Evolutionary conservation across 148 eudicot species (phyloP).

Genomic region (Rhododendron mucronatum): DNA sequence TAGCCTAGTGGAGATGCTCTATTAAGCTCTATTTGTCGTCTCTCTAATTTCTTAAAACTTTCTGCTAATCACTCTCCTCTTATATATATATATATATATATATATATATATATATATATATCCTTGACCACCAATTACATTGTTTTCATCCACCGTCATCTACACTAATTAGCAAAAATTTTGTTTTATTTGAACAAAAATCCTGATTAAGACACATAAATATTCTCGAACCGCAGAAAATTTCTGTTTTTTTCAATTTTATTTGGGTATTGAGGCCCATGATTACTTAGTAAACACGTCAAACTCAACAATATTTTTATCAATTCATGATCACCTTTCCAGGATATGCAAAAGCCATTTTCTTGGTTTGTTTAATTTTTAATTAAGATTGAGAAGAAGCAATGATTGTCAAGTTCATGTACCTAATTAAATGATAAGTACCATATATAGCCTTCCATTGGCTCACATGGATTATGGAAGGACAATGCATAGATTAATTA

Average conservation of each 20-base stretch:
- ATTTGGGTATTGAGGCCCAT: background rate
- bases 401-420: background rate
- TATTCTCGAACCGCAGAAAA: background rate
- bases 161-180: background rate
- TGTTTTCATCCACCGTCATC: background rate
- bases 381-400: background rate
- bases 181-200: background rate
- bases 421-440: background rate
- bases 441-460: background rate
- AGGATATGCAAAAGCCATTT: background rate
- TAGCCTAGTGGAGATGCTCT: no score
- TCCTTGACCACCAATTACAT: background rate
- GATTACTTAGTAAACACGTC: background rate
- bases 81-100: no score
- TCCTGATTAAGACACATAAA: background rate
- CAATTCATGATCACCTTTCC: constrained; percentile 5
- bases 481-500: background rate
- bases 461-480: constrained; percentile 8
- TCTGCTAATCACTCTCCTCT: background rate
- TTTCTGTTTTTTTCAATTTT: background rate
- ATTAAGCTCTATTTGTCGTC: background rate
- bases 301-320: constrained; percentile 1
- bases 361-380: background rate
- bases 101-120: no score
- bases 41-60: no score